Evolutionary conservation across 2,329 filamentous ascomycete genomes (phyloP), one percentile per base, ranked within the genome.

Genomic region (Colletotrichum euphorbiae): DNA sequence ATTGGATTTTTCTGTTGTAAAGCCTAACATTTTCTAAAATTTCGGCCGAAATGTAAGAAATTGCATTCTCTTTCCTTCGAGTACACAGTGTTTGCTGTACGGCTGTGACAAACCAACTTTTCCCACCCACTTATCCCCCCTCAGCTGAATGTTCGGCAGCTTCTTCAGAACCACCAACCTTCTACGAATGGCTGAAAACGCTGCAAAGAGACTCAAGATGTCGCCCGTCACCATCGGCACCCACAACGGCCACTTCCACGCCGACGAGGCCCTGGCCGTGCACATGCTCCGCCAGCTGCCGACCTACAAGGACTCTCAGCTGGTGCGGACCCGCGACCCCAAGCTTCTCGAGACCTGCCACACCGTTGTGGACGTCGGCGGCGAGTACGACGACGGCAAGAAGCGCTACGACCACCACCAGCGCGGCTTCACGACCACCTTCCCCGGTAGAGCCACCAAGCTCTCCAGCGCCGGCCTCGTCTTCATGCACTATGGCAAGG

Each of bases 171-270:
- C 48, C 15, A 50, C 6, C n/a, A 57, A 17, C 33, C 33, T 56
- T 8, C 24, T 72, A 71, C 81, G 72, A 75, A 92, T 92, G 90
- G 85, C 90, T 75, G 88, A 93, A 84, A 87, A 84, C 77, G 87
- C 90, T 75, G 82, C 91, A 71, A 98, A 98, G 83, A 91, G 93
- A 80, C 82, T 97, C 79, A 97, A 97, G 87, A 93, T 91, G 74
- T 70, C 70, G 55, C 68, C 69, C 51, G 59, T 71, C 85, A 88
- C 69, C 74, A 97, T 98, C 78, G 96, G 94, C 77, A 99, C 96
- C 33, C 96, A 99, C 87, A 98, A 91, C 82, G 96, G 96, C 73
- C 94, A 98, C 85, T 99, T 99, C 87, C 96, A 99, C 84, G 96
- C 96, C 79, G 96, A 99, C 80, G 96, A 99, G 84, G 95, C 96